Evolutionary conservation across 2,329 filamentous ascomycete species (phyloP), one percentile per base, ranked within the genome.

Genomic region (Colletotrichum abscissum): DNA sequence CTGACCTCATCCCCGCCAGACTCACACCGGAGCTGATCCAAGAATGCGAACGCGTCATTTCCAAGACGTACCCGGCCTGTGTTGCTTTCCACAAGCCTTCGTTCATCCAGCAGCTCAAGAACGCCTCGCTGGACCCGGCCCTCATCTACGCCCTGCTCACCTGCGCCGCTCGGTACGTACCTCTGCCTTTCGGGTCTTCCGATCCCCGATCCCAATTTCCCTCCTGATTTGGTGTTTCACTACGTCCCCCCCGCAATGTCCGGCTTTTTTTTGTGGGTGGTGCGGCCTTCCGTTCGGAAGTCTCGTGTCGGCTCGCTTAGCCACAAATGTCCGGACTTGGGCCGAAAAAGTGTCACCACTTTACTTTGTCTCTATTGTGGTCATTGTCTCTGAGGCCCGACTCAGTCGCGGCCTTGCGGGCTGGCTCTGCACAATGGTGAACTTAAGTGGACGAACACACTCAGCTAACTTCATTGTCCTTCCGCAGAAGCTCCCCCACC

Each of bases 51-150:
- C 86, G 89, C 71, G 88, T 91, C 78, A 87, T 91, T 77, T 87
- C 86, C 77, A 91, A 90, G 83, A 90, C 88, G 16, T 86, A 91
- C 76, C 89, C 89, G 52, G 88, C 89, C 74, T 91, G 88, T 78
- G 88, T 91, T 55, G 89, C 89, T 78, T 91, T 91, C 79, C 89
- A 91, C 83, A 91, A 90, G 82, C 89, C 89, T 8, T 89, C 89
- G 2, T 91, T 91, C 80, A 80, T 91, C 42, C 88, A 90, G 80
- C 89, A 90, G 78, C 84, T 91, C 63, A 91, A 90, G 83, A 88
- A 84, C 76, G 86, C 84, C 26, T 84, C 85, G 2, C 84, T 91
- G 42, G 89, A 91, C 71, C 82, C 86, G 35, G 88, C 87, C 60
- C 87, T 91, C 75, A 85, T 90, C 68, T 89, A 90, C 74, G 89